A percentile compares a stretch with the other conserved stretches of the same genome.
phyloP scores from a whole-genome alignment of 192 early-diverging fungal species.

The Linnemannia hyalina region DNA sequence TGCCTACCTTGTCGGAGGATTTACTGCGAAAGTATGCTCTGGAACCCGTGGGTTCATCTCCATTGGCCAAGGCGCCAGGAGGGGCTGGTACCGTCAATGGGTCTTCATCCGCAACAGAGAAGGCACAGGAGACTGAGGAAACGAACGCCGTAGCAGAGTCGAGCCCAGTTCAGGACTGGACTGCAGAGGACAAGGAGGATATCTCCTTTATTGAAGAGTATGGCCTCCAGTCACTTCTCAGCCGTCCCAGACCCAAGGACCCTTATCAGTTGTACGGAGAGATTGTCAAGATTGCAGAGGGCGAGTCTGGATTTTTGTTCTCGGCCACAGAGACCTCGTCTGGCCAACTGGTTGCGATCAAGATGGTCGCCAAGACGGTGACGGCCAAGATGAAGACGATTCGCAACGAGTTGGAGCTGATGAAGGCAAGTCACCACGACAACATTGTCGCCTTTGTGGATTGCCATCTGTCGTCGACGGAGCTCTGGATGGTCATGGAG shows the following conservation, averaged over 20 bases:
- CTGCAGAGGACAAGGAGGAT: constrained; percentile 77
- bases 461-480: constrained; percentile 81
- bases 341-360: constrained; percentile 82
- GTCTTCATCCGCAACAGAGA: not conserved
- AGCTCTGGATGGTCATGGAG: constrained; percentile 98
- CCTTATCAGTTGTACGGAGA: constrained; percentile 86
- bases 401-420: constrained; percentile 88
- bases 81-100: not conserved
- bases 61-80: not conserved
- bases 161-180: not conserved
- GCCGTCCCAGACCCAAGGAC: constrained; percentile 61
- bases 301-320: constrained; percentile 92
- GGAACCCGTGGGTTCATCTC: constrained; percentile 8
- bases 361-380: constrained; percentile 89
- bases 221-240: constrained; percentile 22
- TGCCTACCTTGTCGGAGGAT: constrained; percentile 47
- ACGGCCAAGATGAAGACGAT: constrained; percentile 93
- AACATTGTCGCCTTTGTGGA: constrained; percentile 98
- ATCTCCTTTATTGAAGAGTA: constrained; percentile 56
- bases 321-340: constrained; percentile 78
- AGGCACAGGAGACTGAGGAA: not conserved
- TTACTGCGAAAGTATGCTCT: constrained; percentile 42
- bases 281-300: constrained; percentile 93
- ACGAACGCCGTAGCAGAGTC: not conserved
- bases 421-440: constrained; percentile 89